These are phyloP conservation scores for Hordeum marinum DNA, from an alignment of 176 grass and related monocot species.

Conservation along the genomic window DNA sequence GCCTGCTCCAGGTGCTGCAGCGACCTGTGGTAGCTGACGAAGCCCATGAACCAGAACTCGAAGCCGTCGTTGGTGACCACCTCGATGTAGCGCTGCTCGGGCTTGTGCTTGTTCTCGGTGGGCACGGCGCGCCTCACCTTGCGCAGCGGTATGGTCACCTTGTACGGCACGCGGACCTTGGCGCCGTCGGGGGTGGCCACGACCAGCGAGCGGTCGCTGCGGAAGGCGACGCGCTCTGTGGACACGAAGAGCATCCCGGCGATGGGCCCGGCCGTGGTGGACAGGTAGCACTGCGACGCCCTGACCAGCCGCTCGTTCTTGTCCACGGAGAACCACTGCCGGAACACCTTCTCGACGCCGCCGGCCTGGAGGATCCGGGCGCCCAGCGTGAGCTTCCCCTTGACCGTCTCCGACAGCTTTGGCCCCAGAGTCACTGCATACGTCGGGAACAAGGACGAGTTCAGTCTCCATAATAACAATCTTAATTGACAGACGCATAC, in stretches of 20 bases:
- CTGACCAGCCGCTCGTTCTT: slow-evolving; percentile 54
- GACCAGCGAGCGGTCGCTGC: slow-evolving; percentile 56
- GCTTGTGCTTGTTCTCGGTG: slow-evolving; percentile 72
- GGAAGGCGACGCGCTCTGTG: slow-evolving; percentile 64
- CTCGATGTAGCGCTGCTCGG: slow-evolving; percentile 70
- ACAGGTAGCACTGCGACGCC: slow-evolving; percentile 83
- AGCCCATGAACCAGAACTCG: slow-evolving; percentile 97
- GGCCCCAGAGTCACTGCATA: slow-evolving; percentile 52
- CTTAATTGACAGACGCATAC: too few relatives aligned
- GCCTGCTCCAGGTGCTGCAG: slow-evolving; percentile 67
- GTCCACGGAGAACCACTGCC: slow-evolving; percentile 58
- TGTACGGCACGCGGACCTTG: slow-evolving; percentile 58
- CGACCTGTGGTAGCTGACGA: slow-evolving; percentile 62
- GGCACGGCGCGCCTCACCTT: slow-evolving; percentile 41
- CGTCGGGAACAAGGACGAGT: not conserved
- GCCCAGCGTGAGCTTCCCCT: slow-evolving; percentile 64
- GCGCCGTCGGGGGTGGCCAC: slow-evolving; percentile 42
- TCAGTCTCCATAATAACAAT: not conserved
- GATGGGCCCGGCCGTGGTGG: slow-evolving; percentile 73
- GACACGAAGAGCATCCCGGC: slow-evolving; percentile 81
- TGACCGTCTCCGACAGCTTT: slow-evolving; percentile 61
- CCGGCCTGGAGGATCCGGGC: slow-evolving; percentile 66
- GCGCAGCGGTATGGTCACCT: slow-evolving; percentile 73
- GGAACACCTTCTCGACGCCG: slow-evolving; percentile 71
- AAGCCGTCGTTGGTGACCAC: slow-evolving; percentile 81